Evolutionary conservation across 164 flowering plant genomes (phyloP), one percentile per base, ranked within the genome.

Genomic region (Euptelea pleiosperma): DNA sequence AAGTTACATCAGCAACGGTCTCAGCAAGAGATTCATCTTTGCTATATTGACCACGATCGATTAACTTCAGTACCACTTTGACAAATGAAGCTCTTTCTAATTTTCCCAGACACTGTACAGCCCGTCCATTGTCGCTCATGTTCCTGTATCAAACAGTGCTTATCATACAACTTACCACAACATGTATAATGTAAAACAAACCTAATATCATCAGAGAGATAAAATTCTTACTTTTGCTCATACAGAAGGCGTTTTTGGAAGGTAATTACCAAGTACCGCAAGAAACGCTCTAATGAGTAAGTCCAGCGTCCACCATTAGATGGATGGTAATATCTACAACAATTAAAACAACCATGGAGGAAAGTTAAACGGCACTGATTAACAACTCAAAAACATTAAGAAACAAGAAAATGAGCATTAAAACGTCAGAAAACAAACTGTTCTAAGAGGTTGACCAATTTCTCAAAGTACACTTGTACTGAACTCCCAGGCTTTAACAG

Each of bases 261-360:
- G 48, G 71, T 62, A 43, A 75, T 62, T 18, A 90, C 96, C 73
- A 94, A 77, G 73, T 90, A 73, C 34, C 74, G 78, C 83, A 94
- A 73, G 72, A 90, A 83, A 1, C 89, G 81, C 74, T 94, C 99
- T 66, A 94, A 68, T 19, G 96, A 73, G 65, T 82, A 86, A 52
- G 97, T 94, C 99, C 99, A 90, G 35, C 95, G 95, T 57, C 99
- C 99, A 60, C 97, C 97, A 80, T 94, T 94, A 55, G 99, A 94
- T 21, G 99, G 99, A 70, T 94, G 99, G 70, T 90, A 94, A 73
- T 86, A 94, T 69, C 99, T 94, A 67, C 28, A 67, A 42, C 29
- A 60, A 63, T 19, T 12, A 68, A 48, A 52, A 54, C 57, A 52
- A 34, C 15, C 33, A 41, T 1, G 24, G 16, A 61, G 34, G 18